These are phyloP conservation scores for Fusarium burgessii DNA, from an alignment of 2,329 filamentous ascomycete genomes.

Conservation along the genomic window DNA sequence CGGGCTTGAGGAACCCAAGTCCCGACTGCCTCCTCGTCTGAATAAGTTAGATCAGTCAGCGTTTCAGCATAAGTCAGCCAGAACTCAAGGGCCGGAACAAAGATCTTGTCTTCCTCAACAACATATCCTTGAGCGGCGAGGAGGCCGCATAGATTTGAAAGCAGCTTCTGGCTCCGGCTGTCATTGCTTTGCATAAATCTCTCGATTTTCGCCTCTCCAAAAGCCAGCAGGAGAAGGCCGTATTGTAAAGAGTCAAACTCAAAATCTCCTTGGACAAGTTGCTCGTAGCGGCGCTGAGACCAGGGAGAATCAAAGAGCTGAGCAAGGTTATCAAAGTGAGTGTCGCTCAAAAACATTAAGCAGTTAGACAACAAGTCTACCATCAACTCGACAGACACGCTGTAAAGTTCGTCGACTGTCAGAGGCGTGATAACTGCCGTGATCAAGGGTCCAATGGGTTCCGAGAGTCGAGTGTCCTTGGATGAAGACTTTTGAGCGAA, in stretches of 20 bases:
- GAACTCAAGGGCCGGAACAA: constrained; percentile 80
- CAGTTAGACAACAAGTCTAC: constrained; percentile 74
- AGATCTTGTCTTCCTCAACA: constrained; percentile 79
- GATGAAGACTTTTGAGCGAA: constrained; percentile 76
- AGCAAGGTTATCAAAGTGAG: constrained; percentile 69
- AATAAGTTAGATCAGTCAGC: constrained; percentile 68
- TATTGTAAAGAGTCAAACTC: constrained; percentile 75
- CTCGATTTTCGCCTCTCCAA: constrained; percentile 74
- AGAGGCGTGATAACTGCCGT: constrained; percentile 71
- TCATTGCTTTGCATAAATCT: constrained; percentile 67
- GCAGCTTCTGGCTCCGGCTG: constrained; percentile 63
- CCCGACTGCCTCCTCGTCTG: constrained; percentile 59
- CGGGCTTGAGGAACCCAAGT: constrained; percentile 71
- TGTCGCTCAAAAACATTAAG: constrained; percentile 69
- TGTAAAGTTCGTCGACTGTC: constrained; percentile 67
- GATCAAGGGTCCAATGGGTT: constrained; percentile 70
- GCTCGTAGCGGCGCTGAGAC: constrained; percentile 67
- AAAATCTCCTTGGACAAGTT: constrained; percentile 69
- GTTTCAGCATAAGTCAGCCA: constrained; percentile 83
- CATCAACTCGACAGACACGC: constrained; percentile 72
- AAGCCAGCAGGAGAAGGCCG: constrained; percentile 74
- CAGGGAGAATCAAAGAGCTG: constrained; percentile 71
- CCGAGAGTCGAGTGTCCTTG: constrained; percentile 67
- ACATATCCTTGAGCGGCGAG: constrained; percentile 74
- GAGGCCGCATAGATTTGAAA: constrained; percentile 72